Evolutionary conservation across 2,329 filamentous ascomycete genomes (phyloP).

Genomic region (Exophiala spinifera): DNA sequence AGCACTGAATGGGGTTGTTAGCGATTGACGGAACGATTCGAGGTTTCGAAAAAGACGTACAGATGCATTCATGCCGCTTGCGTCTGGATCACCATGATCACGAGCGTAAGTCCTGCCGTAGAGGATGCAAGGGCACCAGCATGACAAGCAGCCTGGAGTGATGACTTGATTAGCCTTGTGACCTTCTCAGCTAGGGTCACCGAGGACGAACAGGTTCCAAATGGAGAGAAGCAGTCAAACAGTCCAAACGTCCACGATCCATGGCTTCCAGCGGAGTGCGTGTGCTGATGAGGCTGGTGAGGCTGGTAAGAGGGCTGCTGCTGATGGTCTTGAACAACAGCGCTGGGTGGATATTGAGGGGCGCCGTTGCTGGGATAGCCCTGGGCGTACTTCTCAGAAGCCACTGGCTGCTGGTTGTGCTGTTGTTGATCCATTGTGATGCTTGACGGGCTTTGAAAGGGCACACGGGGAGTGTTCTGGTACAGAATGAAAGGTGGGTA

Average conservation of each 20-base stretch:
- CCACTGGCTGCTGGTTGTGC: not conserved
- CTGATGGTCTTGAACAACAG: not conserved
- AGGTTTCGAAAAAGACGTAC: constrained; percentile 20
- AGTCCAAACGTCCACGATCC: constrained; percentile 34
- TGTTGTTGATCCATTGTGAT: constrained; percentile 7
- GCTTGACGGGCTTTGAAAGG: not conserved
- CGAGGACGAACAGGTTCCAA: constrained; percentile 32
- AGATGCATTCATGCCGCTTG: constrained; percentile 31
- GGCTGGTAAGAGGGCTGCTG: not conserved
- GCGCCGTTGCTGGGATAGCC: not conserved
- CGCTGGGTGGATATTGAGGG: not conserved
- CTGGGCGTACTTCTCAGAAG: not conserved
- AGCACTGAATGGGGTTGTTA: constrained; percentile 32
- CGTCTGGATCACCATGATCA: constrained; percentile 33
- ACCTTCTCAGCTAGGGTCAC: not conserved
- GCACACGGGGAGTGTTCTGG: not conserved
- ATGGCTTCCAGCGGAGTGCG: constrained; percentile 7
- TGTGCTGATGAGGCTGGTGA: not conserved
- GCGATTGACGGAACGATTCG: not conserved
- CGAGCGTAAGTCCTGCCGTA: constrained; percentile 35
- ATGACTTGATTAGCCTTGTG: not conserved
- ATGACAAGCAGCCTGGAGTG: constrained; percentile 30
- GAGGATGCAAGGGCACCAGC: constrained; percentile 34
- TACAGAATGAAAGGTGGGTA: not conserved
- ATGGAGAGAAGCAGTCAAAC: constrained; percentile 36